phyloP scores from a whole-genome alignment of 2,329 filamentous ascomycete genomes.

The Xylogone sp. region DNA sequence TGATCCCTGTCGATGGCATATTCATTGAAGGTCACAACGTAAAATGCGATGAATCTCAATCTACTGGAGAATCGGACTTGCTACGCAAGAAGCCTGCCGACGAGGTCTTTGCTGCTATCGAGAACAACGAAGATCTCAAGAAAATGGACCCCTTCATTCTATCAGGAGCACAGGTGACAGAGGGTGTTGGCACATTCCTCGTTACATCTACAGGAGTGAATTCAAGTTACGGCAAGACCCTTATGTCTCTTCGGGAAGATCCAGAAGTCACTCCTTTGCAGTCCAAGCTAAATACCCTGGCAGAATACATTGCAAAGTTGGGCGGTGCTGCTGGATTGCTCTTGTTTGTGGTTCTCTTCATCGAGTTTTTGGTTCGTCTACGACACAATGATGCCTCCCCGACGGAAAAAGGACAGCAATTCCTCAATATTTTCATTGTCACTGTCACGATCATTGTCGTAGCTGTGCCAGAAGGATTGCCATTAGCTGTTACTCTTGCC shows the following conservation, averaged over 20 bases:
- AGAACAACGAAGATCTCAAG: conserved; percentile 53
- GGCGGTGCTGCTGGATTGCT: conserved; percentile 68
- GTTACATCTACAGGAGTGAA: conserved; percentile 72
- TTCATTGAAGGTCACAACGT: conserved; percentile 63
- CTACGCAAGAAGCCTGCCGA: conserved; percentile 63
- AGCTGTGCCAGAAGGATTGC: conserved; percentile 64
- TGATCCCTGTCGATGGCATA: conserved; percentile 70
- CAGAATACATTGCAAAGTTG: conserved; percentile 76
- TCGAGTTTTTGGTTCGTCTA: conserved; percentile 68
- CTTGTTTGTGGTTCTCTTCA: conserved; percentile 75
- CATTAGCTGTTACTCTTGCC: conserved; percentile 64
- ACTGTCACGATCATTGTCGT: conserved; percentile 65
- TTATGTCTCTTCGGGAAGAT: conserved; percentile 75
- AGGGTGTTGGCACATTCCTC: conserved; percentile 72
- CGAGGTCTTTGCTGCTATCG: conserved; percentile 61
- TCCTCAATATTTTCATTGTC: conserved; percentile 60
- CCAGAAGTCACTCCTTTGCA: conserved; percentile 76
- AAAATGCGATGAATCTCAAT: conserved; percentile 71
- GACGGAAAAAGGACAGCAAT: conserved; percentile 56
- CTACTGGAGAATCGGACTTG: conserved; percentile 72
- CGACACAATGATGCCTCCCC: conserved; percentile 43
- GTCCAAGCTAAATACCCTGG: conserved; percentile 71
- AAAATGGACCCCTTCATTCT: conserved; percentile 79
- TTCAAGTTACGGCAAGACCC: conserved; percentile 71
- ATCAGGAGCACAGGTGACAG: conserved; percentile 72